A percentile compares a stretch with the other conserved stretches of the same genome.
Evolutionary conservation across 768 basidiomycete species (phyloP).

Genomic region (Leccinum aurantiacum): DNA sequence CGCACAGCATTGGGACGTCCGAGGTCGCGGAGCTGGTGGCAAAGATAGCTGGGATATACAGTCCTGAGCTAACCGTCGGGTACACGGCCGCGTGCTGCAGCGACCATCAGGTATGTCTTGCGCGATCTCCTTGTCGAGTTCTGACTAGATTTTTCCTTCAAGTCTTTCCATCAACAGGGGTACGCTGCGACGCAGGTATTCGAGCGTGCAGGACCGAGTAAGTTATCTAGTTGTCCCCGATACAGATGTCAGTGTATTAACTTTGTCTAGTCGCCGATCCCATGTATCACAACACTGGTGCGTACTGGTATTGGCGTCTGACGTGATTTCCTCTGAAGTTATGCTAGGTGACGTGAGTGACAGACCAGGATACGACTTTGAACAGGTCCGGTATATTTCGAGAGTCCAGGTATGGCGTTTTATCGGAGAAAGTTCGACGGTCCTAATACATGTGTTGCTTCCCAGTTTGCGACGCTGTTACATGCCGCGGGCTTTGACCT

Average conservation of each 20-base stretch:
- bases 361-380: conserved; percentile 77
- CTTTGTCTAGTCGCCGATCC: conserved; percentile 68
- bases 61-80: conserved; percentile 74
- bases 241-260: neutral
- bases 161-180: conserved; percentile 82
- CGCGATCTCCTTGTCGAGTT: neutral
- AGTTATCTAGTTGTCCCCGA: conserved; percentile 12
- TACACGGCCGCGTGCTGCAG: conserved; percentile 83
- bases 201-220: conserved; percentile 77
- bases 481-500: conserved; percentile 66
- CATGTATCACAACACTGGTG: conserved; percentile 85
- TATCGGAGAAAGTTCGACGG: neutral
- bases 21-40: conserved; percentile 74
- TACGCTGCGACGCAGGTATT: conserved; percentile 88
- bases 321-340: neutral
- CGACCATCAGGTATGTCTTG: conserved; percentile 69
- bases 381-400: conserved; percentile 79
- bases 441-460: neutral
- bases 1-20: conserved; percentile 68
- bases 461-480: conserved; percentile 67
- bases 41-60: conserved; percentile 77
- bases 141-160: neutral
- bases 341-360: conserved; percentile 70
- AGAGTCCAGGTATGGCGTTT: conserved; percentile 70
- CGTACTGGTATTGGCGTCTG: conserved; percentile 16